A percentile compares a stretch with the other conserved stretches of the same genome.
Conservation (phyloP, 2,329 filamentous ascomycete species). For the Pyrenochaeta sp. region DNA sequence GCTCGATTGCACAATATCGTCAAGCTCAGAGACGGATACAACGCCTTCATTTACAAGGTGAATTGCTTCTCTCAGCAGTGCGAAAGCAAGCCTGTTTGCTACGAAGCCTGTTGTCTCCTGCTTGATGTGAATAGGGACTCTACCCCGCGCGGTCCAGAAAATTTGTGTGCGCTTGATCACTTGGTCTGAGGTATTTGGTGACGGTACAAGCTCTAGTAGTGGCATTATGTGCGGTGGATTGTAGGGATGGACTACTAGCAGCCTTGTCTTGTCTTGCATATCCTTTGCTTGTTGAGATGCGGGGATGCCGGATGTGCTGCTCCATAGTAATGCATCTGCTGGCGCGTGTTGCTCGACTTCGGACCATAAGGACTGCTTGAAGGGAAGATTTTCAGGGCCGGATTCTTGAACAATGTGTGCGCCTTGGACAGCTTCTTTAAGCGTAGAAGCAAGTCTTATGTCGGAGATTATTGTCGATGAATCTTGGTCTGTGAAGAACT, state of each 20-base stretch:
- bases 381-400: constrained; percentile 62
- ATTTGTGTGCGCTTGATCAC: constrained; percentile 53
- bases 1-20: constrained; percentile 53
- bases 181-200: constrained; percentile 50
- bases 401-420: constrained; percentile 68
- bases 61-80: constrained; percentile 64
- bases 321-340: constrained; percentile 62
- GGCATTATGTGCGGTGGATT: constrained; percentile 71
- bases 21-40: constrained; percentile 61
- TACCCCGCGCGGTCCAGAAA: constrained; percentile 56
- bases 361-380: constrained; percentile 63
- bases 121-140: constrained; percentile 60
- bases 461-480: constrained; percentile 30
- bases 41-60: constrained; percentile 63
- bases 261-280: constrained; percentile 54
- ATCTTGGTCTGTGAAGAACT: constrained; percentile 47
- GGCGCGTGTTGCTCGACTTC: constrained; percentile 59
- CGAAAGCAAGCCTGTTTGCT: constrained; percentile 66
- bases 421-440: constrained; percentile 54
- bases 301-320: constrained; percentile 65
- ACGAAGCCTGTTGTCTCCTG: constrained; percentile 66
- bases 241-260: constrained; percentile 68
- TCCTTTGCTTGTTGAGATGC: constrained; percentile 58
- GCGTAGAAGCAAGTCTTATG: constrained; percentile 44
- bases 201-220: constrained; percentile 65